Evolutionary conservation across 2,329 filamentous ascomycete species (phyloP), one percentile per base, ranked within the genome.

Genomic region (Balansia obtecta): DNA sequence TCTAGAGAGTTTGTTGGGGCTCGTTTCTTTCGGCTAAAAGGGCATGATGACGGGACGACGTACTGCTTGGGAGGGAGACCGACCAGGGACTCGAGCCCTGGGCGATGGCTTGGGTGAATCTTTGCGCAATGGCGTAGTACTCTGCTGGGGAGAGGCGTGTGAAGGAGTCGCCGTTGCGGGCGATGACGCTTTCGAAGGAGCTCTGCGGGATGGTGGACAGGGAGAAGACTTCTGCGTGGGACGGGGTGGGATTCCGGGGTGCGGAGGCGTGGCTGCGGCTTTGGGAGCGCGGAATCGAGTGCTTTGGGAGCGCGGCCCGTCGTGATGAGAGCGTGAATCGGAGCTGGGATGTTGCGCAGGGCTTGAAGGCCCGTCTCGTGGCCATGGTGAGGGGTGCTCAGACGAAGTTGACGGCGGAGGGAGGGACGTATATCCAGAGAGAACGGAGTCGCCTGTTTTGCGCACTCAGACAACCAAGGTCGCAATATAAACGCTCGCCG

Each of bases 91-190:
- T 51, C 18, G 53, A 44, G 15, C 60, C 60, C 1, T 53, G 53
- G 34, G 50, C 49, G 43, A 63, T 49, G 2, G 58, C 56, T 2
- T 56, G 51, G 1, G 53, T 38, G 38, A 63, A 64, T 15, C 45
- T 56, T 12, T 55, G 48, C 11, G 55, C 53, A 38, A 55, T 51
- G 6, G 53, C 50, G 40, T 61, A 59, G 39, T 64, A 66, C 42
- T 59, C 52, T 2, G 54, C 52, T 6, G 60, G 47, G 1, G 56
- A 56, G n/a, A 58, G 42, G 15, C 42, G 52, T 7, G 50, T 48
- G 48, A 62, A 57, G 2, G 48, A 37, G 12, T 53, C 52, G 6
- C 40, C 48, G 27, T 54, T 52, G 20, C 33, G 49, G 30, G 45
- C 46, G 9, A 64, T 52, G 27, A 56, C 51, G 5, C 22, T 27